Evolutionary conservation across 1,284 basidiomycete species (phyloP).

Genomic region (Malassezia sympodialis): DNA sequence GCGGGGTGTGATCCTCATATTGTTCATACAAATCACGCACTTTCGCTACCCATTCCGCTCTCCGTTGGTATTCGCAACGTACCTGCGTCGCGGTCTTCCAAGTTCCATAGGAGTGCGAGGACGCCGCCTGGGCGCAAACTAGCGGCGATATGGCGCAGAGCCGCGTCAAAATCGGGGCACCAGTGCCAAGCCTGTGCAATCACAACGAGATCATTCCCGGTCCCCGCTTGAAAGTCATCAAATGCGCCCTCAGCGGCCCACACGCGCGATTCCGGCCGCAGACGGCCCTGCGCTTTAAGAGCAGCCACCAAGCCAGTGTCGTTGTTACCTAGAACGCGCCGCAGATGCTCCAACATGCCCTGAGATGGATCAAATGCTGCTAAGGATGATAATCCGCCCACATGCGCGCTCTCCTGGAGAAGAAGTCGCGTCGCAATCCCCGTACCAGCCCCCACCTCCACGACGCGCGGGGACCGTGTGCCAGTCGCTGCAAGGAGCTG

Average conservation of each 20-base stretch:
- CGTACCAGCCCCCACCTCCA: constrained; percentile 41
- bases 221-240: constrained; percentile 26
- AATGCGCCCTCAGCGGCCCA: constrained; percentile 29
- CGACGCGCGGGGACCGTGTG: constrained; percentile 24
- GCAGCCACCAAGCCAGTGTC: constrained; percentile 14
- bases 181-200: constrained; percentile 44
- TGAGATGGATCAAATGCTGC: constrained; percentile 27
- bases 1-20: constrained; percentile 34
- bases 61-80: background rate
- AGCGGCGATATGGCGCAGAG: constrained; percentile 22
- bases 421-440: constrained; percentile 38
- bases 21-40: constrained; percentile 35
- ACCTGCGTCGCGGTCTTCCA: constrained; percentile 37
- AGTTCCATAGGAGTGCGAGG: constrained; percentile 41
- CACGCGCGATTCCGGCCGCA: constrained; percentile 20
- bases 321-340: constrained; percentile 16
- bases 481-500: constrained; percentile 21
- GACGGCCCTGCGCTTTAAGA: constrained; percentile 21
- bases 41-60: constrained; percentile 35
- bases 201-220: constrained; percentile 28
- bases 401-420: constrained; percentile 21
- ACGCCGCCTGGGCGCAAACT: constrained; percentile 26
- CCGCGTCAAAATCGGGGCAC: constrained; percentile 30
- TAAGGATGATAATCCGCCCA: constrained; percentile 20
- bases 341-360: constrained; percentile 35